Evolutionary conservation across 2,329 filamentous ascomycete genomes (phyloP).

Genomic region (Cytospora mali): DNA sequence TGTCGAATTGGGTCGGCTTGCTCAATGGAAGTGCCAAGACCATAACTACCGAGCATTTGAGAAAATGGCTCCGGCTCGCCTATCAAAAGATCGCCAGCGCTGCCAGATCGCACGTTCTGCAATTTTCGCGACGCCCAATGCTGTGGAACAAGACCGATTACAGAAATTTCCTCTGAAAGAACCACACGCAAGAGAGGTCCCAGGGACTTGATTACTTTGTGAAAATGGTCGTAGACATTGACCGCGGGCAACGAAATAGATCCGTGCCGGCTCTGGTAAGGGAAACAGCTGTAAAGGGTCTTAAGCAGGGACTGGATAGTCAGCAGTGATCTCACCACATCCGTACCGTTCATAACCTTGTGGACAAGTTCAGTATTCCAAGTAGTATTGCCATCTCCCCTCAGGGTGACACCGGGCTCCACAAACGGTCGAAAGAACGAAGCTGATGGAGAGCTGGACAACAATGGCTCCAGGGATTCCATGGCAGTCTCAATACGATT

Average conservation of each 20-base stretch:
- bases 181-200: constrained; percentile 78
- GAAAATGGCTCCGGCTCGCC: constrained; percentile 20
- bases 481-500: constrained; percentile 72
- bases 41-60: constrained; percentile 20
- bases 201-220: constrained; percentile 71
- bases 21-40: constrained; percentile 1
- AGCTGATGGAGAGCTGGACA: constrained; percentile 51
- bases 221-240: constrained; percentile 85
- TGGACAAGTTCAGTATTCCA: constrained; percentile 42
- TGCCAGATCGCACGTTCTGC: constrained; percentile 28
- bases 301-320: constrained; percentile 76
- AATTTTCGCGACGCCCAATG: constrained; percentile 56
- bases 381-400: constrained; percentile 35
- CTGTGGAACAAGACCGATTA: constrained; percentile 73
- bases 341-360: constrained; percentile 68
- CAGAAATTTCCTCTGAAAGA: constrained; percentile 79
- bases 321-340: constrained; percentile 75
- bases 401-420: constrained; percentile 42
- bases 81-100: constrained; percentile 18
- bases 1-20: constrained; percentile 18
- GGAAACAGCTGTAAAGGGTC: constrained; percentile 74
- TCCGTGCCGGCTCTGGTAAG: constrained; percentile 66
- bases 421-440: constrained; percentile 76
- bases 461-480: constrained; percentile 67
- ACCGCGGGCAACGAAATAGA: constrained; percentile 70